Evolutionary conservation across 2,329 filamentous ascomycete genomes (phyloP).

Genomic region (Bimuria novae-zelandiae): DNA sequence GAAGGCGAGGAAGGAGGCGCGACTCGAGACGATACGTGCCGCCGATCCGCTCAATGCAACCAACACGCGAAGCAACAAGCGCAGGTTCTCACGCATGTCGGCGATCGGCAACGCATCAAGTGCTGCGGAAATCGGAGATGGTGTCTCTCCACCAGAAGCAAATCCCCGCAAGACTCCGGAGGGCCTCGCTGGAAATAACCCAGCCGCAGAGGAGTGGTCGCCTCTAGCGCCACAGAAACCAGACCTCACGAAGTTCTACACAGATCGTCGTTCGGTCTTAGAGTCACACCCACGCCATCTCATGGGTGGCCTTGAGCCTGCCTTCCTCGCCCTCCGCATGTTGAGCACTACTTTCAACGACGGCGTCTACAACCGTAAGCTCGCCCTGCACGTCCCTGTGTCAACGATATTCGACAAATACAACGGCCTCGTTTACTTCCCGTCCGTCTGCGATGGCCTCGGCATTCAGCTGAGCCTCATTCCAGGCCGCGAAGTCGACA

Average conservation of each 20-base stretch:
- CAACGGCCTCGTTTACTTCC: conserved; percentile 19
- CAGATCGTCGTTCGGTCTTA: not conserved
- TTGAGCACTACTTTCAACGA: conserved; percentile 11
- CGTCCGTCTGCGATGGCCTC: conserved; percentile 16
- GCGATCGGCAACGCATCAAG: too few species aligned
- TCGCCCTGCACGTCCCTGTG: conserved; percentile 20
- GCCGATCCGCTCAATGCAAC: too few species aligned
- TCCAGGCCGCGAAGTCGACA: conserved; percentile 7
- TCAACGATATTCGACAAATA: conserved; percentile 13
- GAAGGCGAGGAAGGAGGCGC: not conserved
- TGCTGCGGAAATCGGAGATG: too few species aligned
- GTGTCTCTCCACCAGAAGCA: too few species aligned
- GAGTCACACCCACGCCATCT: conserved; percentile 14
- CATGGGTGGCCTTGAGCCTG: conserved; percentile 13
- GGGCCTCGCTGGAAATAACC: too few species aligned
- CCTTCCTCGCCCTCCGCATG: conserved; percentile 21
- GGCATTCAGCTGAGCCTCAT: conserved; percentile 22
- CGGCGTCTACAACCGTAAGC: conserved; percentile 9
- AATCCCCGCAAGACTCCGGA: too few species aligned
- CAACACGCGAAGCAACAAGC: not conserved
- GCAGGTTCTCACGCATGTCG: too few species aligned
- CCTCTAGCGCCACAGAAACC: not conserved
- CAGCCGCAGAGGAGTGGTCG: not conserved
- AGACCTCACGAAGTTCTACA: not conserved
- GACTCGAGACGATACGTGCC: too few species aligned